Evolutionary conservation across 805 yeast genomes (phyloP).

Genomic region (Saturnispora diversa): DNA sequence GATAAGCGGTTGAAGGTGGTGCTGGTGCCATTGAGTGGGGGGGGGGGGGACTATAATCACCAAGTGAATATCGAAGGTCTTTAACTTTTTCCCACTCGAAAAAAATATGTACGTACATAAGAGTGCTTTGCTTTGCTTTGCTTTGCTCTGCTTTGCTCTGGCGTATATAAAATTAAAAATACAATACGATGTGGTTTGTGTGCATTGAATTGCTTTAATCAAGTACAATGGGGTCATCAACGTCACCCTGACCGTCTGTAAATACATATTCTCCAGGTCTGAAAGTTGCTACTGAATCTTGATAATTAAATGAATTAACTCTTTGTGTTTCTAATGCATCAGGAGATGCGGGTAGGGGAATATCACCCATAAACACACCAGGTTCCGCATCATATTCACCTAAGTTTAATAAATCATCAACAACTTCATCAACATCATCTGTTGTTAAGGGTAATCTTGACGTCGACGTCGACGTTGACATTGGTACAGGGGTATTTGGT

Average conservation of each 20-base stretch:
- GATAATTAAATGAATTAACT: background rate
- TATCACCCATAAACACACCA: conserved; percentile 7
- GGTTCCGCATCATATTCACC: conserved; percentile 9
- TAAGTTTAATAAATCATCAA: background rate
- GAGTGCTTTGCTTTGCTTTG: too few relatives aligned
- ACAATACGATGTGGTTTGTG: too few relatives aligned
- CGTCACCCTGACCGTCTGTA: conserved; percentile 27
- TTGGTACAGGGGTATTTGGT: background rate
- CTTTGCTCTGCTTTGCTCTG: too few relatives aligned
- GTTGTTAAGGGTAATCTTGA: background rate
- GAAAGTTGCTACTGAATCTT: background rate
- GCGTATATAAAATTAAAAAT: too few relatives aligned
- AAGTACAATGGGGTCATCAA: conserved; percentile 28
- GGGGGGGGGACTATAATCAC: too few relatives aligned
- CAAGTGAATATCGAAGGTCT: too few relatives aligned
- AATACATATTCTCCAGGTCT: conserved; percentile 16
- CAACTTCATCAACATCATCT: background rate
- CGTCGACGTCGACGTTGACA: background rate
- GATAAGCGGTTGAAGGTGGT: conserved; percentile 18
- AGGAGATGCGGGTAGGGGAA: conserved; percentile 9
- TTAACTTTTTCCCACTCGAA: too few relatives aligned
- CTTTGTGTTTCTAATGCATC: conserved; percentile 13
- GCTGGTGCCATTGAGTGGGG: conserved; percentile 8
- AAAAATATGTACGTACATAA: too few relatives aligned
- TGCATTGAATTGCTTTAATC: too few relatives aligned